These are phyloP conservation scores for Monosporascus sp. DNA, from an alignment of 2,329 filamentous ascomycete species.

Conservation along the genomic window DNA sequence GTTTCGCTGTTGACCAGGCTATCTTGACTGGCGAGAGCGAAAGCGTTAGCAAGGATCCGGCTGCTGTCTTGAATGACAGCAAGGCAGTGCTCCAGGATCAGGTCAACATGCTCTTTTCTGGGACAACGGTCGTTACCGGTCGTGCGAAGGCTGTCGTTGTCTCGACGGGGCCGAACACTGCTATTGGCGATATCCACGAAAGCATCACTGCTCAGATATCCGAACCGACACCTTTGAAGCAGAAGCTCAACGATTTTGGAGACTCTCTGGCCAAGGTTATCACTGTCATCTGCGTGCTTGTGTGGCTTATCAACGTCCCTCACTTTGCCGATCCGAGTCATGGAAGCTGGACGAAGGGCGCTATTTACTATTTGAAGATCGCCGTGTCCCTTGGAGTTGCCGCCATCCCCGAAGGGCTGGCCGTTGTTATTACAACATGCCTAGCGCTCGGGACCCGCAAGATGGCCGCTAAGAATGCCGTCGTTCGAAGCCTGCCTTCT, in stretches of 20 bases:
- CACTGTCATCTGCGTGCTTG: constrained; percentile 89
- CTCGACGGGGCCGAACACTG: constrained; percentile 81
- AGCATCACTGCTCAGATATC: constrained; percentile 98
- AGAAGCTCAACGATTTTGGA: constrained; percentile 98
- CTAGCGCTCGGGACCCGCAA: constrained; percentile 92
- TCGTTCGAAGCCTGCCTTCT: constrained; percentile 91
- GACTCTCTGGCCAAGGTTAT: constrained; percentile 97
- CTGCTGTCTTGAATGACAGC: constrained; percentile 62
- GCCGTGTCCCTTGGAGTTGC: constrained; percentile 96
- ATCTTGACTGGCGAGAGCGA: constrained; percentile 97
- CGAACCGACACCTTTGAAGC: constrained; percentile 92
- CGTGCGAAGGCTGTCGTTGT: constrained; percentile 89
- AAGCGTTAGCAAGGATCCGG: constrained; percentile 82
- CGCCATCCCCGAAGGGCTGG: constrained; percentile 93
- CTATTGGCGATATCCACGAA: constrained; percentile 97
- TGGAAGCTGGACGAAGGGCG: constrained; percentile 90
- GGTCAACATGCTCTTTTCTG: constrained; percentile 96
- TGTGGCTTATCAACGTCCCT: constrained; percentile 97
- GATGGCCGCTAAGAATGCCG: constrained; percentile 98
- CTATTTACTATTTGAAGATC: constrained; percentile 99
- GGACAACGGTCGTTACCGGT: constrained; percentile 92
- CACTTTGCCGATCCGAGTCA: constrained; percentile 95
- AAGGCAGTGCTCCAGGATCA: constrained; percentile 96
- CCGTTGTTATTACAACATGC: constrained; percentile 98
- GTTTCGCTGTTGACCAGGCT: constrained; percentile 92